Evolutionary conservation across 192 early-diverging fungal species (phyloP).

Genomic region (Backusella mclennaniae): DNA sequence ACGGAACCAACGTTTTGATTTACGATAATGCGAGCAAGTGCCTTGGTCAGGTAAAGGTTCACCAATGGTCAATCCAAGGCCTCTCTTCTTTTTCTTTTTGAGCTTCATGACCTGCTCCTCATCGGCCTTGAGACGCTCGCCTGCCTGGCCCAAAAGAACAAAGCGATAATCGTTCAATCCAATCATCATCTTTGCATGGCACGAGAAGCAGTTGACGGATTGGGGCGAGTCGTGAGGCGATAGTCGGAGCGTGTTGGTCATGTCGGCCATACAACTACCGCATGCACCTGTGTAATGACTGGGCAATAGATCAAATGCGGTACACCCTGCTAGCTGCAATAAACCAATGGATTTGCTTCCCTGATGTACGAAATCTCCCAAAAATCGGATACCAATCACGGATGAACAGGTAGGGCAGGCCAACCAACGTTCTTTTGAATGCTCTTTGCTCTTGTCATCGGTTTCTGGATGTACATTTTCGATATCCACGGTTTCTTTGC

Average conservation of each 20-base stretch:
- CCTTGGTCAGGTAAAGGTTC: conserved; percentile 76
- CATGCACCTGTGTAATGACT: conserved; percentile 71
- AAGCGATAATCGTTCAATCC: conserved; percentile 57
- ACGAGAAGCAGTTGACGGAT: conserved; percentile 38
- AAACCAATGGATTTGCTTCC: conserved; percentile 60
- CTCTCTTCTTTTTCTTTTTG: conserved; percentile 48
- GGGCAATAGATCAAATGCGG: conserved; percentile 71
- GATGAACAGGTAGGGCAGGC: conserved; percentile 28
- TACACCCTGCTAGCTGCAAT: conserved; percentile 70
- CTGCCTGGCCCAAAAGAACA: conserved; percentile 38
- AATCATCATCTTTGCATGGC: conserved; percentile 46
- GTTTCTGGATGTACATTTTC: not conserved
- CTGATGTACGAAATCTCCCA: conserved; percentile 47
- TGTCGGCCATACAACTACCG: conserved; percentile 56
- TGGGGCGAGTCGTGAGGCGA: conserved; percentile 40
- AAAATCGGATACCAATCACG: conserved; percentile 25
- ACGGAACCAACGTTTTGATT: conserved; percentile 81
- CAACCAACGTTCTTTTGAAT: conserved; percentile 26
- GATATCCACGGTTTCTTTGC: conserved; percentile 65
- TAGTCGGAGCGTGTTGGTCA: conserved; percentile 43
- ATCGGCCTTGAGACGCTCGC: conserved; percentile 21
- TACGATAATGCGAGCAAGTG: conserved; percentile 81
- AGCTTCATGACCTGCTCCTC: conserved; percentile 30
- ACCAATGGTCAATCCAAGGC: conserved; percentile 51
- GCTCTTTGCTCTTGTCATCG: not conserved